Conservation (phyloP, 345 rosid species). For the Hibiscus mutabilis region DNA sequence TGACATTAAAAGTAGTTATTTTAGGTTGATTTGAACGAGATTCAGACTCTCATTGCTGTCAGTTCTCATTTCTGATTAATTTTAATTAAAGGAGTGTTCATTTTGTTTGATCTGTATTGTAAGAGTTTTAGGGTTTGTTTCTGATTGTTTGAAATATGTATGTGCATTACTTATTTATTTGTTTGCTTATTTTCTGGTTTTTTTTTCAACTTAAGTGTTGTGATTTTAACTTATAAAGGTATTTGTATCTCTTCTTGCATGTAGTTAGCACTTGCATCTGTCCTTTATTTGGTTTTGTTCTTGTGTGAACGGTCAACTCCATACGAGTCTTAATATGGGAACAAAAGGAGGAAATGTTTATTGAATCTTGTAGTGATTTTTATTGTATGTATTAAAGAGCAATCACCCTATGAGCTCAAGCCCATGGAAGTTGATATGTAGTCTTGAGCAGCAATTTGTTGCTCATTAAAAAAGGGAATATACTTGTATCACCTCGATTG, state of each 20-base stretch:
- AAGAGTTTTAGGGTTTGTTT: neutral
- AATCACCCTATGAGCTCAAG: neutral
- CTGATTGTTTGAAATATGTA: neutral
- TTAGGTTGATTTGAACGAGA: neutral
- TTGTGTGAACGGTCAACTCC: neutral
- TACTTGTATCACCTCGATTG: neutral
- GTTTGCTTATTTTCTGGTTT: neutral
- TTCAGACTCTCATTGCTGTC: neutral
- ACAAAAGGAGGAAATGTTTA: neutral
- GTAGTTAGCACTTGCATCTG: neutral
- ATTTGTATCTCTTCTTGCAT: neutral
- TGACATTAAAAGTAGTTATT: neutral
- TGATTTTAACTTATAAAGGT: neutral
- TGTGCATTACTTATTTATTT: neutral
- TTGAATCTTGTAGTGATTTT: slow-evolving; percentile 1
- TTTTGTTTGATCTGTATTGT: neutral
- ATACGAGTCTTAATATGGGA: neutral
- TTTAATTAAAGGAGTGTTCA: no score
- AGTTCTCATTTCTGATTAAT: neutral
- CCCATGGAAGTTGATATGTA: neutral
- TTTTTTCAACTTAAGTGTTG: neutral
- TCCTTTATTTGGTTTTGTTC: neutral
- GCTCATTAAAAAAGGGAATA: neutral
- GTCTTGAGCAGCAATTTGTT: neutral
- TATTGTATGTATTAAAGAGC: neutral